Percentiles rank a stretch among this genome's conserved stretches.
Conservation (phyloP, 768 basidiomycete species). For the Leccinellum rugosiceps region DNA sequence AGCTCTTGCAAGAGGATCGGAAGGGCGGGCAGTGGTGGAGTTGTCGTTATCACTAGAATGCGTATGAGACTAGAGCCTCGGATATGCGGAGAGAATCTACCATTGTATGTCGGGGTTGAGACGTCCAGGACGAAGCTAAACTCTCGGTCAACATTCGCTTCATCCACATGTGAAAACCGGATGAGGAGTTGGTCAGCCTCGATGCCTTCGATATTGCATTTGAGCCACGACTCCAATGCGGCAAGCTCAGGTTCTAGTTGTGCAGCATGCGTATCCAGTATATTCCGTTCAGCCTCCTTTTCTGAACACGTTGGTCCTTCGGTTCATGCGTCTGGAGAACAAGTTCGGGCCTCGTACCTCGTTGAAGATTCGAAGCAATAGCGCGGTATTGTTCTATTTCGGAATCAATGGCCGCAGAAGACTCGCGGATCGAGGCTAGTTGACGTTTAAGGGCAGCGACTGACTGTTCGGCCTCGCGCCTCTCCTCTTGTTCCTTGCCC, state of each 20-base stretch:
- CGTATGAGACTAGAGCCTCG: not conserved
- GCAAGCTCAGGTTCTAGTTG: conserved; percentile 52
- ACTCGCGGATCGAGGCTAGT: conserved; percentile 59
- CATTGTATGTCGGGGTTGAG: conserved; percentile 57
- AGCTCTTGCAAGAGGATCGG: conserved; percentile 67
- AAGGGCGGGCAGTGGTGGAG: conserved; percentile 64
- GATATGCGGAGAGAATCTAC: conserved; percentile 37
- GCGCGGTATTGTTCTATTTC: conserved; percentile 75
- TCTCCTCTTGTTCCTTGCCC: conserved; percentile 68
- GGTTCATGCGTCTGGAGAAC: not conserved
- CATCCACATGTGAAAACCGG: conserved; percentile 67
- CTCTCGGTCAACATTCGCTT: conserved; percentile 53
- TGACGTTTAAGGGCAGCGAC: conserved; percentile 63
- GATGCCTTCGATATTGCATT: conserved; percentile 75
- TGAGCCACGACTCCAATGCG: conserved; percentile 53
- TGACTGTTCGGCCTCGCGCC: conserved; percentile 63
- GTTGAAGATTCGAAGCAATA: conserved; percentile 55
- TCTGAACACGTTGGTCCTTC: conserved; percentile 39
- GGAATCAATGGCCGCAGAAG: conserved; percentile 51
- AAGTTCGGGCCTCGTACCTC: conserved; percentile 45
- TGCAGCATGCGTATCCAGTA: conserved; percentile 52
- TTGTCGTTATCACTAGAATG: conserved; percentile 69
- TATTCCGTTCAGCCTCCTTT: conserved; percentile 60
- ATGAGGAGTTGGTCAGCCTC: conserved; percentile 69
- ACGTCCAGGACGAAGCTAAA: conserved; percentile 78